Base-by-base conservation (phyloP, 345 rosid species). In the Raphanus sativus region DNA sequence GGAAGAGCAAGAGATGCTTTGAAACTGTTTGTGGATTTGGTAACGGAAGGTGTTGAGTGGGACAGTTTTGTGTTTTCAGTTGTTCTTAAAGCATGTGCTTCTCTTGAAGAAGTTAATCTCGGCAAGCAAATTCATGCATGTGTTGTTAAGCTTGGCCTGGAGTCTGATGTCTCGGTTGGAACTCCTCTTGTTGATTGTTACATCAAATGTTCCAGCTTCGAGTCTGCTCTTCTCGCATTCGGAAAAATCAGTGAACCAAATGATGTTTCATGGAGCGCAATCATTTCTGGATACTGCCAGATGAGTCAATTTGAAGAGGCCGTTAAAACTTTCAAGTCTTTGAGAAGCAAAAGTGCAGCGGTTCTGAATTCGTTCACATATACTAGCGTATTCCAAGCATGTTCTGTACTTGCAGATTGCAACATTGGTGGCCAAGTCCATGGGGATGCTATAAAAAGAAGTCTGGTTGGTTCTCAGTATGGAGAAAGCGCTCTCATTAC, bases 141-240 rank as follows among this genome's bases (percentile, higher is more conserved):
- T 25, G 75, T 86, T 1, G 87, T 80, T 62, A 91, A 88, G 87
- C 84, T 82, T 69, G 88, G 95, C 65, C 34, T 89, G 73, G 93
- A 86, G 80, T 68, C 81, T n/a, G 86, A 88, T 38, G 94, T 88
- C 69, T 88, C 86, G 0, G 88, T 82, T 55, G 94, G 93, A 83
- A 91, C 97, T 75, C 91, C 97, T 58, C 89, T 91, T 0, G 89
- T 89, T 34, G 89, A 85, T 81, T 87, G 87, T 15, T 89, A 88
- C 68, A 74, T 82, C 71, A 91, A 91, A 83, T 91, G 91, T 67
- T 62, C 76, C 3, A 77, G 69, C 74, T 86, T 85, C 6, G 78
- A 85, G 58, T 87, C 83, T 76, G 97, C 97, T 69, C 77, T 73
- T 67, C 77, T 11, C 60, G 84, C 86, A 32, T 89, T 91, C 65